phyloP scores from a whole-genome alignment of 805 yeast species.

The Kuraishia piskuri region DNA sequence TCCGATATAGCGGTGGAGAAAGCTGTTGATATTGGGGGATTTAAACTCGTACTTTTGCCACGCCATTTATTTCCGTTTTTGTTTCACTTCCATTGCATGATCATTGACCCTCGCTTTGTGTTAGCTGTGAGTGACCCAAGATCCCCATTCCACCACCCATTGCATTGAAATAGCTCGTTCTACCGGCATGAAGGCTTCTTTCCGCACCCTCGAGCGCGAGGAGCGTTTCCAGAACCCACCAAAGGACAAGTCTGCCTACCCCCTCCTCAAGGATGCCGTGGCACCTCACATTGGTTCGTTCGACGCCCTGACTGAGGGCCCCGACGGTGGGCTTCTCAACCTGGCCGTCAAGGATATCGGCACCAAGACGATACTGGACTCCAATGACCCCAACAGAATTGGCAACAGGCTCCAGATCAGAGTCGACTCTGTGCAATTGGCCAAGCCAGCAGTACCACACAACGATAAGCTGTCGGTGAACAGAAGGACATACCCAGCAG shows the following conservation, averaged over 20 bases:
- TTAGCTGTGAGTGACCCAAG: too few relatives aligned
- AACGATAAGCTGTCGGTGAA: constrained; percentile 68
- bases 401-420: constrained; percentile 84
- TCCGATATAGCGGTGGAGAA: too few relatives aligned
- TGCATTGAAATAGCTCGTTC: too few relatives aligned
- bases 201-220: constrained; percentile 84
- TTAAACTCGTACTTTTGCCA: background rate
- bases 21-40: background rate
- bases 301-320: constrained; percentile 88
- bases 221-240: constrained; percentile 83
- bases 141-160: too few relatives aligned
- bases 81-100: constrained; percentile 17
- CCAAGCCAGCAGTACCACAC: constrained; percentile 71
- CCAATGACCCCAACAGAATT: constrained; percentile 52
- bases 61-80: background rate
- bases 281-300: constrained; percentile 94
- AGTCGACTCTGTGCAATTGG: constrained; percentile 83
- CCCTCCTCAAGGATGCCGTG: constrained; percentile 81
- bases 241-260: constrained; percentile 73
- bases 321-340: constrained; percentile 77
- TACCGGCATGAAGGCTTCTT: constrained; percentile 51
- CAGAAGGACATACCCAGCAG: constrained; percentile 75
- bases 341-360: constrained; percentile 88
- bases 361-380: constrained; percentile 74
- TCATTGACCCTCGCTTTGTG: too few relatives aligned